These are phyloP conservation scores for Simplicillium aogashimaense DNA, from an alignment of 2,329 filamentous ascomycete species.

Conservation along the genomic window DNA sequence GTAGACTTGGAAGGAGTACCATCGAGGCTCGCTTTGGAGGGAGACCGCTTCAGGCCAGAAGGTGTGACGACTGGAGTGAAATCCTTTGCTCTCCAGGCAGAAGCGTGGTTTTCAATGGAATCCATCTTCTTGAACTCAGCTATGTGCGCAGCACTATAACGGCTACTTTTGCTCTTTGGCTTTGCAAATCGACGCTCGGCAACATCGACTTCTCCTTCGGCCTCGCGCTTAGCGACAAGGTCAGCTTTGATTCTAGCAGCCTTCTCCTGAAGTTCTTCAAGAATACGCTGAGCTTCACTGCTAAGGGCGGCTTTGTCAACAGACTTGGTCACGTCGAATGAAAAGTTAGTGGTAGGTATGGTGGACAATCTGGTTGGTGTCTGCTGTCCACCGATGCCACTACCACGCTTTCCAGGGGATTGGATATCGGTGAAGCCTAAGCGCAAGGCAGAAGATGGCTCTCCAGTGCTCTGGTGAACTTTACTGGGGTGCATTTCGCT, in stretches of 20 bases:
- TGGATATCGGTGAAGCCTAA: constrained; percentile 75
- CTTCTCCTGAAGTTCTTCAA: constrained; percentile 62
- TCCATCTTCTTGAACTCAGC: constrained; percentile 96
- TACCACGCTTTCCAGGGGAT: constrained; percentile 36
- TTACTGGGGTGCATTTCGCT: constrained; percentile 91
- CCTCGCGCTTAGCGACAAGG: constrained; percentile 51
- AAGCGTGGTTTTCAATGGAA: constrained; percentile 80
- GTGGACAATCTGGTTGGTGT: constrained; percentile 46
- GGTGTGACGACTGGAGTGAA: constrained; percentile 33
- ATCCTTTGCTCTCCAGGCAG: constrained; percentile 56
- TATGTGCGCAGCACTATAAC: constrained; percentile 81
- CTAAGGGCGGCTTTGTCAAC: constrained; percentile 44
- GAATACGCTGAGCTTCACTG: constrained; percentile 48
- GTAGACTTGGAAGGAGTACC: constrained; percentile 23
- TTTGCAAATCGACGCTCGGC: constrained; percentile 63
- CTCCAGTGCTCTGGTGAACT: constrained; percentile 63
- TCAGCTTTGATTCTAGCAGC: constrained; percentile 61
- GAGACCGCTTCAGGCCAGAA: constrained; percentile 26
- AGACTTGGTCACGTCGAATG: constrained; percentile 47
- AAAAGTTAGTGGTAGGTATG: constrained; percentile 52
- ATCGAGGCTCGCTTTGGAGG: constrained; percentile 35
- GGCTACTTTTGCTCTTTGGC: constrained; percentile 65
- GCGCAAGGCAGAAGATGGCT: constrained; percentile 69
- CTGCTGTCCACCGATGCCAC: constrained; percentile 40
- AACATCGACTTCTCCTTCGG: constrained; percentile 33